Evolutionary conservation across 306 rosid species (phyloP).

Genomic region (Trifolium repens): DNA sequence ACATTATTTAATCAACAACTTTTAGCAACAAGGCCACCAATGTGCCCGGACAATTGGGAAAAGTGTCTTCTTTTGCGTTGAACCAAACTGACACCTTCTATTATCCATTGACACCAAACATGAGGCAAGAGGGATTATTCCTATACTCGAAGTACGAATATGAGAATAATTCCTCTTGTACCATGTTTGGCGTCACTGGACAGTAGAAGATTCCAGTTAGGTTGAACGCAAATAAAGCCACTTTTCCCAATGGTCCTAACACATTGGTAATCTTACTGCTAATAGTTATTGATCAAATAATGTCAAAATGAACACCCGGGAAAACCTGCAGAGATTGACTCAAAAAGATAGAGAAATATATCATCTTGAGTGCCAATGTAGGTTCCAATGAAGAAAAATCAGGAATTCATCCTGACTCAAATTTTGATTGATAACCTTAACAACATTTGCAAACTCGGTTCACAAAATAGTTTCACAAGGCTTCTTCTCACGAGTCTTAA

Average conservation of each 20-base stretch:
- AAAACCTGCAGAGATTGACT: neutral
- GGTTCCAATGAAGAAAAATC: constrained; percentile 91
- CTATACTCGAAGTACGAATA: constrained; percentile 61
- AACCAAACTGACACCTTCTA: too few species aligned
- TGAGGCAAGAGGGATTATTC: too few species aligned
- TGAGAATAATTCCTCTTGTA: constrained; percentile 46
- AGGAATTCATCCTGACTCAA: constrained; percentile 59
- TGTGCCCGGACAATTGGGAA: too few species aligned
- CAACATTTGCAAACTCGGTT: constrained; percentile 82
- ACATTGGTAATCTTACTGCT: too few species aligned
- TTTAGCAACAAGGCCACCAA: too few species aligned
- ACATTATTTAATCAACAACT: too few species aligned
- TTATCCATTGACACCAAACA: fast-evolving
- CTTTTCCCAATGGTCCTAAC: too few species aligned
- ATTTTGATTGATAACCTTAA: constrained; percentile 66
- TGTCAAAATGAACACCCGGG: neutral
- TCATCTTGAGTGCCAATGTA: constrained; percentile 79
- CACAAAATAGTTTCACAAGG: constrained; percentile 91
- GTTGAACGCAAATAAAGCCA: constrained; percentile 65
- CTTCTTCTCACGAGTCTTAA: constrained; percentile 81
- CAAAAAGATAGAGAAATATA: constrained; percentile 41
- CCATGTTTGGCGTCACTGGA: constrained; percentile 55
- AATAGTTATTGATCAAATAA: too few species aligned
- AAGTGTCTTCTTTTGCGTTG: too few species aligned
- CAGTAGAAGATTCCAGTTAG: constrained; percentile 76